These are phyloP conservation scores for Trichoderma afroharzianum DNA, from an alignment of 2,329 filamentous ascomycete species.

Conservation along the genomic window DNA sequence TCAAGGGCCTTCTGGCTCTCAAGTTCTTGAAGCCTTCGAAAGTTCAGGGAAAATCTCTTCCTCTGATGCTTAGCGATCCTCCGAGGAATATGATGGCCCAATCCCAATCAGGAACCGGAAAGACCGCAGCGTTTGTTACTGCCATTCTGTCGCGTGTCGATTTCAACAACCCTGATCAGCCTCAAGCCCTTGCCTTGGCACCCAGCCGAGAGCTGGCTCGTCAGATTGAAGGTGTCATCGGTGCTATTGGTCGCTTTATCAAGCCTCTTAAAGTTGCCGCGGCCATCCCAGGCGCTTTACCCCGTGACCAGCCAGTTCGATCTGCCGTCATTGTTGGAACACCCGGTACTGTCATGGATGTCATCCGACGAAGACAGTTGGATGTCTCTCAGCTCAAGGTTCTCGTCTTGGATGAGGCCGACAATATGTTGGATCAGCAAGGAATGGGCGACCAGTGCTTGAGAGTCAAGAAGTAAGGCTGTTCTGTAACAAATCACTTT, in stretches of 20 bases:
- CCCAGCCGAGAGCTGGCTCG: constrained; percentile 92
- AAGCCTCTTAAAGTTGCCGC: constrained; percentile 71
- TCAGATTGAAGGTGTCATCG: constrained; percentile 85
- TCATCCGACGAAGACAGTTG: constrained; percentile 73
- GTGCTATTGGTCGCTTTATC: constrained; percentile 80
- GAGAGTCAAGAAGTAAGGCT: constrained; percentile 70
- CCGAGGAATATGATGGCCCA: constrained; percentile 93
- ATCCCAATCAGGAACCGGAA: constrained; percentile 98
- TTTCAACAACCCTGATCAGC: constrained; percentile 60
- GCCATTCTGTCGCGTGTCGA: constrained; percentile 88
- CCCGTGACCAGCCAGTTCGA: constrained; percentile 64
- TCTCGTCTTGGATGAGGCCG: constrained; percentile 91
- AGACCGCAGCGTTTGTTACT: constrained; percentile 93
- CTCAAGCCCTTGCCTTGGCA: constrained; percentile 85
- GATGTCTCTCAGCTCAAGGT: constrained; percentile 70
- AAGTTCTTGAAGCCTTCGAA: constrained; percentile 95
- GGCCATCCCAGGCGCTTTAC: constrained; percentile 75
- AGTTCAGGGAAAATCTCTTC: constrained; percentile 92
- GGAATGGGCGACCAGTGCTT: constrained; percentile 93
- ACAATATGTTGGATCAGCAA: constrained; percentile 98
- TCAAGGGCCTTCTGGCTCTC: constrained; percentile 74
- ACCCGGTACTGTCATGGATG: constrained; percentile 86
- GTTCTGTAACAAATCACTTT: neutral
- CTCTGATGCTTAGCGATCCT: constrained; percentile 82
- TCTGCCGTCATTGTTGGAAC: constrained; percentile 87